Base-by-base conservation (phyloP, 768 basidiomycete species). In the Nevesoporus exiguus region DNA sequence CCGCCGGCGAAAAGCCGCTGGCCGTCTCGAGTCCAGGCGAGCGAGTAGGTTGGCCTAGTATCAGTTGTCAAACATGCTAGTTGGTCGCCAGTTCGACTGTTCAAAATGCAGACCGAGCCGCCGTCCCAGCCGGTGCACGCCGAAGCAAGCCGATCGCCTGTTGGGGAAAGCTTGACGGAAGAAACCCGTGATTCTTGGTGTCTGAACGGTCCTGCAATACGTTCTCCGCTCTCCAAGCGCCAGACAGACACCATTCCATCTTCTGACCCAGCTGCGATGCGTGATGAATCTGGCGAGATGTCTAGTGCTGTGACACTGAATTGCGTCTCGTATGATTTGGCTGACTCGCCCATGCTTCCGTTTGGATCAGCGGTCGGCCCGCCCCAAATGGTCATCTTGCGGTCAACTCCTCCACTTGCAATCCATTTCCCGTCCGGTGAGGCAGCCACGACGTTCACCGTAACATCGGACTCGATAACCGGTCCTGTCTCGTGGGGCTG, bases 381-480 rank as follows among this genome's bases (percentile, higher is more conserved):
- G 46, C 43, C n/a, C 58, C 58, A 59, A 47, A 52, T 17, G 1
- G 36, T 22, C 33, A 53, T 40, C 29, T 27, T 52, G 33, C 36
- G 4, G 37, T 52, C 55, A 31, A 22, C 24, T 3, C 46, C 48
- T 13, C 58, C 55, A 17, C 51, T 53, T 1, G 29, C 45, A 13
- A 59, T 47, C 58, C 51, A 53, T 17, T 30, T 53, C 17, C 51
- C 54, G 33, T 59, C 58, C 22, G n/a, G 19, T 10, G 55, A 59
- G 13, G 31, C 33, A 36, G 46, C 51, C 3, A 59, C 5, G 5
- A 44, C 25, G 4, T 27, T 49, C 25, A 52, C 51, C n/a, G 15
- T 24, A 10, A 15, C 51, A 15, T 33, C 34, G 7, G 34, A 30
- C 13, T 36, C 19, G 47, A 49, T 59, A n/a, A 22, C 7, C 5